Conservation (phyloP, 305 asterid genomes). For the Monarda citriodora region DNA sequence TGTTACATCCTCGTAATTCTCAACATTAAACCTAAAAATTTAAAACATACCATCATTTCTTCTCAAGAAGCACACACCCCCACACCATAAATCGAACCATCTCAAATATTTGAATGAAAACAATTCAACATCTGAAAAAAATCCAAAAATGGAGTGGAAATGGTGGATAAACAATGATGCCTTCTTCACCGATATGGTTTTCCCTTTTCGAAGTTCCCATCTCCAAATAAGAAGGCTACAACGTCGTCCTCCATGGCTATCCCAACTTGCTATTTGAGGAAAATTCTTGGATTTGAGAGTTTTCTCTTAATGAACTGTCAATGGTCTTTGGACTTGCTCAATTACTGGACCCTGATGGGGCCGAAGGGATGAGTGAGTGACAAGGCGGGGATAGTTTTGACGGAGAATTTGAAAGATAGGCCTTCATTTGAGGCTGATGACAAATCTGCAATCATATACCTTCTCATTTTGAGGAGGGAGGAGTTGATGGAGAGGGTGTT, state of each 20-base stretch:
- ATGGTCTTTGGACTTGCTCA: constrained; percentile 44
- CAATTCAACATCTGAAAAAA: no score
- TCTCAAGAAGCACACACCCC: no score
- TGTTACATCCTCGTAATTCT: no score
- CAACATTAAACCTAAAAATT: no score
- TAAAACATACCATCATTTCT: no score
- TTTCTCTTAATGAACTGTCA: constrained; percentile 37
- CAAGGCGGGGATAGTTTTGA: constrained; percentile 32
- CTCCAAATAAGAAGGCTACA: constrained; percentile 18
- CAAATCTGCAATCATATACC: constrained; percentile 37
- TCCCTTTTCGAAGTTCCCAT: constrained; percentile 32
- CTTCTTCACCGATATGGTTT: constrained; percentile 33
- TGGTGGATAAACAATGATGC: constrained; percentile 48
- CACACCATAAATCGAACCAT: no score
- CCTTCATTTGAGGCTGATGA: constrained; percentile 47
- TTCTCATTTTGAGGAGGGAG: constrained; percentile 27
- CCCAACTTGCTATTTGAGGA: constrained; percentile 24
- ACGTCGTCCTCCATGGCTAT: constrained; percentile 34
- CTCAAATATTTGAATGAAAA: no score
- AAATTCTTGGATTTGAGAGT: constrained; percentile 38
- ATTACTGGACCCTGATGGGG: constrained; percentile 39
- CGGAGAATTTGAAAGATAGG: constrained; percentile 33
- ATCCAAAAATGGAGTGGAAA: constrained; percentile 41
- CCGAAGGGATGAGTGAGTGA: constrained; percentile 27
- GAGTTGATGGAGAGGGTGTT: constrained; percentile 37